Base-by-base conservation (phyloP, 164 flowering plant species). In the Umbellularia californica region DNA sequence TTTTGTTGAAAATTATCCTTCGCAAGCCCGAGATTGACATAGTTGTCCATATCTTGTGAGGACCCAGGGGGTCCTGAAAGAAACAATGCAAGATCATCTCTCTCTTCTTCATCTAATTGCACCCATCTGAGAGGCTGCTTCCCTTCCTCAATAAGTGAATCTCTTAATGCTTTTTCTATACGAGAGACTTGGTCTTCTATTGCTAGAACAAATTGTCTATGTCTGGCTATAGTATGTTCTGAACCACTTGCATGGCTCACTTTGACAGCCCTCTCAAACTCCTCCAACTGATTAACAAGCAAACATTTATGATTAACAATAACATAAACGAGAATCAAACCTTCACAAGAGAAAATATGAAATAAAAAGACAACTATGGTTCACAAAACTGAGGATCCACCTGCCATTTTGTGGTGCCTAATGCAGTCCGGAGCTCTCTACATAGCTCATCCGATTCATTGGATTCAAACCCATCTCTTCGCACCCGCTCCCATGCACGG, bases 331-430 rank as follows among this genome's bases (percentile, higher is more conserved):
- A 69, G 35, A 63, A 20, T 50, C 47, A 52, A 9, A 15, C 9
- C 2, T 3, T 2, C 35, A 12, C 23, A 63, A 33, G 72, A 2
- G 14, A 30, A 72, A 69, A 65, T 1, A 64, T 2, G 20, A 50
- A 14, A 68, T 23, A n/a, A 12, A 3, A 28, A 67, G 20, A 12
- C 20, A 27, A 0, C n/a, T 24, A 25, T 67, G n/a, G 25, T 5
- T 10, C 23, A 13, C 69, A 67, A 41, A 72, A 41, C 50, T 0
- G 11, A 6, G 15, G 9, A 41, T 75, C 24, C 58, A 90, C 98
- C 97, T 94, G 98, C 98, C 98, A 94, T 82, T 94, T 94, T 20
- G 97, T 90, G 55, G 95, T 94, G 28, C 97, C 95, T 72, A 94
- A 77, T 68, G 95, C 89, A 55, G 89, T 88, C 72, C 88, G 92